These are phyloP conservation scores for Hsuehochloa calcarea DNA, from an alignment of 176 grass and related monocot species.

Conservation along the genomic window DNA sequence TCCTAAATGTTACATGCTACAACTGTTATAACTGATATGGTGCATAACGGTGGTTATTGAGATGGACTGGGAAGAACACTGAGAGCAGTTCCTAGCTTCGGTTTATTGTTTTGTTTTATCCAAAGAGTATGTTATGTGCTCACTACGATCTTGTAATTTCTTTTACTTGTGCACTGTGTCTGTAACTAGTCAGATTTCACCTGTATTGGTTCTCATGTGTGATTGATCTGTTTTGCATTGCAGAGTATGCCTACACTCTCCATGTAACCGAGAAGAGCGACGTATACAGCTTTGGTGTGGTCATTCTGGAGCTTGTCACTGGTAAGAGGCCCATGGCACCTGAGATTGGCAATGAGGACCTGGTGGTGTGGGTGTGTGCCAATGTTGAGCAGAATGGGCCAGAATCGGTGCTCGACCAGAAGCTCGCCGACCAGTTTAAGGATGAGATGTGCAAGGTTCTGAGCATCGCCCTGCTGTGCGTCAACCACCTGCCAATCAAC, in stretches of 20 bases:
- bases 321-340: slow-evolving; percentile 52
- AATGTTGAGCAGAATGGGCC: slow-evolving; percentile 40
- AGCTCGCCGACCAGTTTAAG: slow-evolving; percentile 42
- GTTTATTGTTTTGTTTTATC: not conserved
- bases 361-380: slow-evolving; percentile 57
- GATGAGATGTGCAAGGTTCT: slow-evolving; percentile 69
- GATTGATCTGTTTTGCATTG: slow-evolving; percentile 23
- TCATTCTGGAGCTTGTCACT: slow-evolving; percentile 78
- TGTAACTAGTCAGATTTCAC: not conserved
- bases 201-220: not conserved
- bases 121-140: not conserved
- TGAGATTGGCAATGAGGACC: slow-evolving; percentile 57
- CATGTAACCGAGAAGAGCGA: slow-evolving; percentile 85
- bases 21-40: not conserved
- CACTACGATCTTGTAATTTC: not conserved
- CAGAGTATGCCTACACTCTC: slow-evolving; percentile 91
- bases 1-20: not conserved
- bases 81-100: not conserved
- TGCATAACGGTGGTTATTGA: not conserved
- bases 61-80: not conserved
- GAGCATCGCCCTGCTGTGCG: slow-evolving; percentile 60
- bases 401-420: slow-evolving; percentile 59
- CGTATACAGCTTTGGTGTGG: slow-evolving; percentile 82
- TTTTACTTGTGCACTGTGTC: not conserved
- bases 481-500: slow-evolving; percentile 45